Evolutionary conservation across 306 rosid species (phyloP).

Genomic region (Delonix regia): DNA sequence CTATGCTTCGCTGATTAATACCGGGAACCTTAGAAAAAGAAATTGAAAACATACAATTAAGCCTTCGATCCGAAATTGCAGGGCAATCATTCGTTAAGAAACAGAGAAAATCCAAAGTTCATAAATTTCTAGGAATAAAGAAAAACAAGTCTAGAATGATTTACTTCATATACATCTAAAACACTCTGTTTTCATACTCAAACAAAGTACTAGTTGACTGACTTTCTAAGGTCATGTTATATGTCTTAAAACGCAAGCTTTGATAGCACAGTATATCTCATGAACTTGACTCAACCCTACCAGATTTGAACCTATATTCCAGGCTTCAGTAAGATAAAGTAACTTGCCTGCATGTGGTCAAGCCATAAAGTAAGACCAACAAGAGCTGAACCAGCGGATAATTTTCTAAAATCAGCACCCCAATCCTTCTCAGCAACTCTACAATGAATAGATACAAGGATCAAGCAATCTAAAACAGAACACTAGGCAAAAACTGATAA

Average conservation of each 20-base stretch:
- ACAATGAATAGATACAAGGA: constrained; percentile 36
- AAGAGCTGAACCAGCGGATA: constrained; percentile 95
- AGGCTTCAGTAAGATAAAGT: constrained; percentile 12
- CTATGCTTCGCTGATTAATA: not conserved
- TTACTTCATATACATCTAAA: not conserved
- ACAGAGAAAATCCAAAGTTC: not conserved
- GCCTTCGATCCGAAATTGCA: not conserved
- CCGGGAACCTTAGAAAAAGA: not conserved
- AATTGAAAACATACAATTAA: not conserved
- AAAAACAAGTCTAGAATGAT: not conserved
- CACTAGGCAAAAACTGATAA: constrained; percentile 6
- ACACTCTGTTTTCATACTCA: not conserved
- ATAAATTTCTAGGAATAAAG: not conserved
- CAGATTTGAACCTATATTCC: not conserved
- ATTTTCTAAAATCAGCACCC: constrained; percentile 96
- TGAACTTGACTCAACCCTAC: not conserved
- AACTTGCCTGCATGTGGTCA: constrained; percentile 92
- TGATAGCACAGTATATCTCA: not conserved
- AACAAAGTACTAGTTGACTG: not conserved
- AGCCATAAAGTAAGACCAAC: constrained; percentile 99
- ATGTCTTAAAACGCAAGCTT: not conserved
- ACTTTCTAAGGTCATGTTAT: not conserved
- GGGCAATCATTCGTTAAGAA: not conserved
- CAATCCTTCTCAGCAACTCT: constrained; percentile 95
- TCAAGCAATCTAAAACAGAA: constrained; percentile 33